Conservation (phyloP, 2,329 filamentous ascomycete genomes). For the Fusarium guadeloupense region DNA sequence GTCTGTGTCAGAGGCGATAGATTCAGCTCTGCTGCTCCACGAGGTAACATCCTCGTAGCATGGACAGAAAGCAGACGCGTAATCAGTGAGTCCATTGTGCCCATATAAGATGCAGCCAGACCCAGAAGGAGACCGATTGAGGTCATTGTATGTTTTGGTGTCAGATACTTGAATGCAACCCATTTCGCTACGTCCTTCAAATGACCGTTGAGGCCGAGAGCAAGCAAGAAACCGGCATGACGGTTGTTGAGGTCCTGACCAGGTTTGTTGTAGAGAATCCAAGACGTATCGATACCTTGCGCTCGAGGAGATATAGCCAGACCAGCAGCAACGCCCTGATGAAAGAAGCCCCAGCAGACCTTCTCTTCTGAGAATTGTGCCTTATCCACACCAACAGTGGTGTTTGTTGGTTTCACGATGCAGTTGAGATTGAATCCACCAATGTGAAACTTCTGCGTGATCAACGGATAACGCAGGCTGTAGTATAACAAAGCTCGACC, state of each 20-base stretch:
- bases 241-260: conserved; percentile 86
- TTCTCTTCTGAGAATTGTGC: conserved; percentile 91
- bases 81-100: conserved; percentile 96
- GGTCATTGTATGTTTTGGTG: conserved; percentile 98
- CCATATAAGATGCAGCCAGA: conserved; percentile 90
- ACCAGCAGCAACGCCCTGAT: conserved; percentile 93
- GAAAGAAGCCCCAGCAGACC: conserved; percentile 98
- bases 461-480: conserved; percentile 83
- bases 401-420: conserved; percentile 89
- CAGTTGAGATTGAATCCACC: conserved; percentile 92
- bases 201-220: conserved; percentile 92
- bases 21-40: conserved; percentile 92
- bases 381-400: conserved; percentile 93
- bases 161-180: conserved; percentile 99
- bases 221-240: conserved; percentile 93
- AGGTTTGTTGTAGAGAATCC: conserved; percentile 98
- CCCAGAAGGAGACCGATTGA: conserved; percentile 95
- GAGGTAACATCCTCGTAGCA: conserved; percentile 91
- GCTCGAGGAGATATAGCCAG: conserved; percentile 89
- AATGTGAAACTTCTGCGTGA: conserved; percentile 92
- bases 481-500: conserved; percentile 90
- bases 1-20: conserved; percentile 93
- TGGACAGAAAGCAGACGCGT: conserved; percentile 94
- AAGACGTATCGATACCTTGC: conserved; percentile 95
- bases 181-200: conserved; percentile 95